Conservation (phyloP, 768 basidiomycete genomes). For the Gloeophyllum trabeum region DNA sequence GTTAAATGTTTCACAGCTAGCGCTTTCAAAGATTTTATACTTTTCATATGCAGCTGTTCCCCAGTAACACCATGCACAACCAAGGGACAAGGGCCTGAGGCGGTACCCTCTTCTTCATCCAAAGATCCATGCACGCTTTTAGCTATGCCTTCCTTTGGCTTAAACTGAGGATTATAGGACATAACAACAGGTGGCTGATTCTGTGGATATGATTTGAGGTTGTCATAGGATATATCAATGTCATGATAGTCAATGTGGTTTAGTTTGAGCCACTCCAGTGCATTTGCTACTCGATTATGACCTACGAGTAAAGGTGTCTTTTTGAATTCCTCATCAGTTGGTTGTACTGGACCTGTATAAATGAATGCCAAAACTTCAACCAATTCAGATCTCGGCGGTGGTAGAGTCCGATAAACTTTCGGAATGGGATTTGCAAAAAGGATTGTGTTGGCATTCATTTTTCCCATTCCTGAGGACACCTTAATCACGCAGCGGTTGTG, state of each 20-base stretch:
- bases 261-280: conserved; percentile 16
- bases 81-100: conserved; percentile 2
- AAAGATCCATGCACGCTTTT: conserved; percentile 13
- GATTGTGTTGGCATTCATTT: conserved; percentile 9
- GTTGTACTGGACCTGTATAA: conserved; percentile 16
- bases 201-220: conserved; percentile 4
- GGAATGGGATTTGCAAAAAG: conserved; percentile 7
- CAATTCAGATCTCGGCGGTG: conserved; percentile 7
- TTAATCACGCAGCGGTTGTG: conserved; percentile 20
- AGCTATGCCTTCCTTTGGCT: neutral
- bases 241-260: conserved; percentile 10
- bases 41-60: neutral
- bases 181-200: conserved; percentile 3
- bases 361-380: conserved; percentile 16
- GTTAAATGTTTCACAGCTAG: conserved; percentile 12
- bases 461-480: conserved; percentile 17
- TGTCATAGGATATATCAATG: conserved; percentile 4
- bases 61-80: conserved; percentile 5
- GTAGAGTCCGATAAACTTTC: conserved; percentile 6
- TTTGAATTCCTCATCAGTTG: conserved; percentile 16
- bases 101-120: neutral
- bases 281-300: conserved; percentile 10
- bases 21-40: conserved; percentile 7
- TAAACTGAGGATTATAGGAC: conserved; percentile 2
- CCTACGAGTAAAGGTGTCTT: conserved; percentile 13